A percentile compares a stretch with the other conserved stretches of the same genome.
These are phyloP conservation scores for Phoma sp. DNA, from an alignment of 2,329 filamentous ascomycete genomes.

Conservation along the genomic window DNA sequence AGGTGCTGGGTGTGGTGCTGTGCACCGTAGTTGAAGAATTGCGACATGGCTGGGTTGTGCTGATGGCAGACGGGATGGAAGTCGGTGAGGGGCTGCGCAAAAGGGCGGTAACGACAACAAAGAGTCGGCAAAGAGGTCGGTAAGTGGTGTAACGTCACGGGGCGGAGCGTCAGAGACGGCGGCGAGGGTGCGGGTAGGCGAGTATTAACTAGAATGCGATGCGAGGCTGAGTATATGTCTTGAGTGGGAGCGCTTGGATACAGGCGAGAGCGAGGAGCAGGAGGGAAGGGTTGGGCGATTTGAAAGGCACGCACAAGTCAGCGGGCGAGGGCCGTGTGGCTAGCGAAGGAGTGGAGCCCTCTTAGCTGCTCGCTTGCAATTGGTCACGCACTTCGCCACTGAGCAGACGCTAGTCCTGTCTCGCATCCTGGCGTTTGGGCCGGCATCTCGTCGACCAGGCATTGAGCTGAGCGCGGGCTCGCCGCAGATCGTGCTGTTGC, in stretches of 20 bases:
- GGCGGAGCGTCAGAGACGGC: slow-evolving; percentile 19
- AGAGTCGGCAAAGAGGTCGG: slow-evolving; percentile 22
- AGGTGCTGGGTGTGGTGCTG: slow-evolving; percentile 55
- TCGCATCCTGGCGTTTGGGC: slow-evolving; percentile 2
- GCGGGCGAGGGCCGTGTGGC: slow-evolving; percentile 19
- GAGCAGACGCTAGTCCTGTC: neutral
- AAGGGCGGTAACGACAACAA: slow-evolving; percentile 32
- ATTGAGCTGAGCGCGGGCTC: neutral
- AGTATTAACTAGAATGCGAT: slow-evolving; percentile 33
- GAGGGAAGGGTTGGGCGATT: slow-evolving; percentile 21
- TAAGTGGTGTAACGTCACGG: slow-evolving; percentile 11
- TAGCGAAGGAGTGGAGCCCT: slow-evolving; percentile 13
- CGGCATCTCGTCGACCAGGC: slow-evolving; percentile 10
- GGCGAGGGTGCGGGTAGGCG: slow-evolving; percentile 16
- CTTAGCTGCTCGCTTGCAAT: neutral
- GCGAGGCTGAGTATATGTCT: slow-evolving; percentile 32
- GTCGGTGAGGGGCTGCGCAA: slow-evolving; percentile 27
- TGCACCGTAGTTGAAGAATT: slow-evolving; percentile 56
- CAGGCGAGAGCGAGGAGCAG: slow-evolving; percentile 25
- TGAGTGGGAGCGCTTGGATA: slow-evolving; percentile 19
- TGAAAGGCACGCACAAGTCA: slow-evolving; percentile 25
- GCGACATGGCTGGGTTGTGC: slow-evolving; percentile 50
- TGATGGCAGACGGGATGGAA: slow-evolving; percentile 24
- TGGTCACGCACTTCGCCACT: slow-evolving; percentile 24
- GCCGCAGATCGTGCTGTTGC: neutral